A percentile compares a stretch with the other conserved stretches of the same genome.
phyloP scores from a whole-genome alignment of 2,329 filamentous ascomycete species.

The Aschersonia sp. region DNA sequence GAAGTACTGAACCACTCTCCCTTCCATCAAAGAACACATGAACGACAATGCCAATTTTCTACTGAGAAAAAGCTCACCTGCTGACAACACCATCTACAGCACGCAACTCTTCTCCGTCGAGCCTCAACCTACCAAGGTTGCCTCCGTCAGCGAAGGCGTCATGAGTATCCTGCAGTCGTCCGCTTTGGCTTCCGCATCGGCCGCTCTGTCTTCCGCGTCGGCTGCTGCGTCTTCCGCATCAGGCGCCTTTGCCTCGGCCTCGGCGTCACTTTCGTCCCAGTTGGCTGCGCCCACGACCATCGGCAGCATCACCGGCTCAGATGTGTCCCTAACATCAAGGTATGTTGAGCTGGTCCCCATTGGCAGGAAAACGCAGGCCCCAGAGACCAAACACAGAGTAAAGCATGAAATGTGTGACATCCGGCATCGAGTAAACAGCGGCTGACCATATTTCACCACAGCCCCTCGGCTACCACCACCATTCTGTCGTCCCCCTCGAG shows the following conservation, averaged over 20 bases:
- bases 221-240: background rate
- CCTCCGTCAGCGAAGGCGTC: background rate
- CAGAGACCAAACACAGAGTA: too few species aligned
- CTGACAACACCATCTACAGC: background rate
- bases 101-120: constrained; percentile 4
- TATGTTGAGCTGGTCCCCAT: too few species aligned
- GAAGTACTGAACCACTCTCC: background rate
- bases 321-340: background rate
- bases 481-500: background rate
- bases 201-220: background rate
- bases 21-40: too few species aligned
- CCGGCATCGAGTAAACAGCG: too few species aligned
- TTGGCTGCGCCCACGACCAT: background rate
- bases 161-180: constrained; percentile 1
- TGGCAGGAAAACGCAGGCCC: too few species aligned
- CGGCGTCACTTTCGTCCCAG: background rate
- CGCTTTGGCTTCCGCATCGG: background rate
- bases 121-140: constrained; percentile 2
- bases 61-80: background rate
- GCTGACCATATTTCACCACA: too few species aligned
- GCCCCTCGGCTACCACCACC: too few species aligned
- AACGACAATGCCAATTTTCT: background rate
- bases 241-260: background rate
- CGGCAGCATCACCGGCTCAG: constrained; percentile 1
- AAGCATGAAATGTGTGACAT: too few species aligned